These are phyloP conservation scores for Wickerhamiella vanderwaltii DNA, from an alignment of 805 yeast genomes.

Conservation along the genomic window DNA sequence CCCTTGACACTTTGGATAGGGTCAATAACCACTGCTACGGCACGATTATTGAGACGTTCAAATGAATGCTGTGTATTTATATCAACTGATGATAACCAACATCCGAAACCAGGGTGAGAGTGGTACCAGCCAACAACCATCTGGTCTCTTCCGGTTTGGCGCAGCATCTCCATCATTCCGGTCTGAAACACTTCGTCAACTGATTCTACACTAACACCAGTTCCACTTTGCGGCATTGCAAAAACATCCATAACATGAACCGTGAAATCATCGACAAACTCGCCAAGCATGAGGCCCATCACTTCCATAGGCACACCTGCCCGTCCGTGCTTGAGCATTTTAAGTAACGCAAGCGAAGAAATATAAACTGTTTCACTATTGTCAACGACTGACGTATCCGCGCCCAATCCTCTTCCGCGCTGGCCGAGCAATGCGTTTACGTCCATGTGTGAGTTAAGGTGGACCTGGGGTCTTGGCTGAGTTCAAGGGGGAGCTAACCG, in stretches of 20 bases:
- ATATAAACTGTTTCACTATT: conserved; percentile 94
- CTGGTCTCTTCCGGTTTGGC: conserved; percentile 98
- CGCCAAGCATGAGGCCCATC: conserved; percentile 98
- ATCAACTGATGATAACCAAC: conserved; percentile 97
- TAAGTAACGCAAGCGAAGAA: conserved; percentile 84
- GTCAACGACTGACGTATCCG: conserved; percentile 75
- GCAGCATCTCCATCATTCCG: conserved; percentile 98
- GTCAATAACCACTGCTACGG: conserved; percentile 97
- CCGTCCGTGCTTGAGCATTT: conserved; percentile 95
- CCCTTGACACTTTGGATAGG: conserved; percentile 99
- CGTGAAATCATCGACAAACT: conserved; percentile 92
- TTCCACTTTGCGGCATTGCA: conserved; percentile 96
- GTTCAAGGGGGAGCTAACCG: not conserved
- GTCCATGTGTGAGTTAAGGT: conserved; percentile 7
- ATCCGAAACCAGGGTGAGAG: conserved; percentile 99
- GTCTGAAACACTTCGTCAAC: conserved; percentile 99
- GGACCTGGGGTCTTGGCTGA: not conserved
- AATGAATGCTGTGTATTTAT: conserved; percentile 96
- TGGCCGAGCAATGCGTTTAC: conserved; percentile 10
- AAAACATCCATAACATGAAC: conserved; percentile 95
- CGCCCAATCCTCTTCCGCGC: conserved; percentile 16
- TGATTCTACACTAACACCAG: conserved; percentile 98
- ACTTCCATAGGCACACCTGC: conserved; percentile 65
- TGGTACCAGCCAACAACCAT: conserved; percentile 99
- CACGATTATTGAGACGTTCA: conserved; percentile 87